Percentiles rank a stretch among this genome's conserved stretches.
Evolutionary conservation across 2,329 filamentous ascomycete genomes (phyloP).

Genomic region (Xylaria digitata): DNA sequence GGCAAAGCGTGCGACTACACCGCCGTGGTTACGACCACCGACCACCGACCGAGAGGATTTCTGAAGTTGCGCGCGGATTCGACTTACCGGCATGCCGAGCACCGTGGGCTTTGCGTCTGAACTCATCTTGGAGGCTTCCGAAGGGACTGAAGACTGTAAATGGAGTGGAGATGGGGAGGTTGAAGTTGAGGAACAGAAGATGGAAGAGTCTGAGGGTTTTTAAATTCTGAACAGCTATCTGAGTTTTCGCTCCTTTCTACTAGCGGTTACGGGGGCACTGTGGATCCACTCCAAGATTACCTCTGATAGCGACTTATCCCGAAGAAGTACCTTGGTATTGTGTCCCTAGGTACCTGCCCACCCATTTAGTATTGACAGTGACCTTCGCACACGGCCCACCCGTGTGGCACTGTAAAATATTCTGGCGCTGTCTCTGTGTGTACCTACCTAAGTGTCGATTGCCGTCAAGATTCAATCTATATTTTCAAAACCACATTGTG

Average conservation of each 20-base stretch:
- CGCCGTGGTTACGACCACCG: conserved; percentile 22
- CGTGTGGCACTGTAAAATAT: too few species aligned
- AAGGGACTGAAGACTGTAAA: conserved; percentile 54
- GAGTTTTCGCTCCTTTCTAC: too few species aligned
- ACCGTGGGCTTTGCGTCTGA: conserved; percentile 68
- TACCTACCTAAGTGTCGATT: too few species aligned
- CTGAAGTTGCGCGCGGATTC: conserved; percentile 3
- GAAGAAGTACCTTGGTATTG: conserved; percentile 2
- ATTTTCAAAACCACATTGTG: too few species aligned
- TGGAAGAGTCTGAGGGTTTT: conserved; percentile 15
- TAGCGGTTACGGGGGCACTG: conserved; percentile 14
- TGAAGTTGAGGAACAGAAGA: conserved; percentile 60
- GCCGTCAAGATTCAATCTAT: too few species aligned
- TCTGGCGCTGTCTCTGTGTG: too few species aligned
- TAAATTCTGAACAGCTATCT: conserved; percentile 2
- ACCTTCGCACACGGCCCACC: too few species aligned
- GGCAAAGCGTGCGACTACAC: conserved; percentile 29
- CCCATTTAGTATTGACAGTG: too few species aligned
- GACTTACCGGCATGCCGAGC: conserved; percentile 72
- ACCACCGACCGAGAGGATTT: conserved; percentile 37
- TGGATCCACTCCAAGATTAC: conserved; percentile 14
- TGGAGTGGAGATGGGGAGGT: conserved; percentile 59
- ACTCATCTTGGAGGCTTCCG: conserved; percentile 60
- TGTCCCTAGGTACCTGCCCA: too few species aligned
- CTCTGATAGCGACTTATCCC: conserved; percentile 22